A percentile compares a stretch with the other conserved stretches of the same genome.
phyloP scores from a whole-genome alignment of 768 basidiomycete genomes.

The Dendrothele bispora region DNA sequence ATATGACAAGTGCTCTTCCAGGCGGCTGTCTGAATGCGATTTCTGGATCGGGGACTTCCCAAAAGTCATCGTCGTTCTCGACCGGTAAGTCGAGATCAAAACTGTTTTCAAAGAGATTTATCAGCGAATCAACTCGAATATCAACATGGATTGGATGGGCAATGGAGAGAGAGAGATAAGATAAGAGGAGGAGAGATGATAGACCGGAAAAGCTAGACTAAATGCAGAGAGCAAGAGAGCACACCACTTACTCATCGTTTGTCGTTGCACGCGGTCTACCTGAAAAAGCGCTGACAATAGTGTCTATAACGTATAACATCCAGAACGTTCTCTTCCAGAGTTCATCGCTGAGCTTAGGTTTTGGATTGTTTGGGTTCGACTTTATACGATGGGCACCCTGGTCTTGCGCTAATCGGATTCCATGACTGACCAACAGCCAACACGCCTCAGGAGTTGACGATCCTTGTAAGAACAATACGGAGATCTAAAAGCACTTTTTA shows the following conservation, averaged over 20 bases:
- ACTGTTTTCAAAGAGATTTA: conserved; percentile 28
- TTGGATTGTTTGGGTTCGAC: conserved; percentile 23
- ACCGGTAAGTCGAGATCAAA: conserved; percentile 61
- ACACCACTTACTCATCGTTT: conserved; percentile 51
- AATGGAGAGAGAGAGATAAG: too few species aligned
- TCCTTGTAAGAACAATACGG: conserved; percentile 40
- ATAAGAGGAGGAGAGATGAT: too few species aligned
- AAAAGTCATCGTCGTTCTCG: conserved; percentile 70
- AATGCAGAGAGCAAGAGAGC: too few species aligned
- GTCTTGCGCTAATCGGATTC: conserved; percentile 59
- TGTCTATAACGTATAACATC: conserved; percentile 27
- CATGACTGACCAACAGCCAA: conserved; percentile 56
- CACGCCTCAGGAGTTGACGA: conserved; percentile 44
- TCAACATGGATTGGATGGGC: background rate
- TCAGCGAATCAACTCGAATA: background rate
- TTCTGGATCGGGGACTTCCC: conserved; percentile 45
- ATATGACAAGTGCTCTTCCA: conserved; percentile 42
- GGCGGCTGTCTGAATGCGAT: conserved; percentile 54
- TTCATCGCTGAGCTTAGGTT: conserved; percentile 50
- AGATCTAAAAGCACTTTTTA: conserved; percentile 28
- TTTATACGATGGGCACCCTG: conserved; percentile 53
- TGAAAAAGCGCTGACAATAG: conserved; percentile 32
- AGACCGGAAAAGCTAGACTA: too few species aligned
- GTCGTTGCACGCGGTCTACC: conserved; percentile 61
- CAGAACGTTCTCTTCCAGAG: conserved; percentile 60